A percentile compares a stretch with the other conserved stretches of the same genome.
Evolutionary conservation across 1,139 yeast species (phyloP).

Genomic region (Kodamaea fungicola): DNA sequence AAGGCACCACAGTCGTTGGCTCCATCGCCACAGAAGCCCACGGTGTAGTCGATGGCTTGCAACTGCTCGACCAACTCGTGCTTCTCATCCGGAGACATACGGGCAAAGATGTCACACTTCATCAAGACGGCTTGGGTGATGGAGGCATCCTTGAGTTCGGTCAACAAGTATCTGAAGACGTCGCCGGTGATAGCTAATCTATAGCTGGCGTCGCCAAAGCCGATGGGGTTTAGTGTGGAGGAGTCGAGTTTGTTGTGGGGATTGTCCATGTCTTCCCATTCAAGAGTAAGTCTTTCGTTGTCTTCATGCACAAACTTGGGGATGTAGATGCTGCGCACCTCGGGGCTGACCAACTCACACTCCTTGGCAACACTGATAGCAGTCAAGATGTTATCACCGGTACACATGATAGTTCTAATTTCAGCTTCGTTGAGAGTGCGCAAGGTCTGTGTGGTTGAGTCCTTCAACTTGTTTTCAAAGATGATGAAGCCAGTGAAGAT

Average conservation of each 20-base stretch:
- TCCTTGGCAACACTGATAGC: slow-evolving; percentile 92
- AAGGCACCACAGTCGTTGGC: slow-evolving; percentile 97
- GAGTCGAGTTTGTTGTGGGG: slow-evolving; percentile 55
- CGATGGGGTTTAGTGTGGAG: slow-evolving; percentile 53
- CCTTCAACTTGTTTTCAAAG: slow-evolving; percentile 86
- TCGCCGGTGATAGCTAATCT: slow-evolving; percentile 90
- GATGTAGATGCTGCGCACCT: slow-evolving; percentile 52
- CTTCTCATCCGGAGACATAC: slow-evolving; percentile 99
- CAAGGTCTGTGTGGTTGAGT: slow-evolving; percentile 62
- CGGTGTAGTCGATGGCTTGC: slow-evolving; percentile 82
- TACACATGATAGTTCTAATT: slow-evolving; percentile 89
- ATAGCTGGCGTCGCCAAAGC: slow-evolving; percentile 36
- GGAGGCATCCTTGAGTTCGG: slow-evolving; percentile 42
- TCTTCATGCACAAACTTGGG: slow-evolving; percentile 54
- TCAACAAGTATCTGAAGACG: slow-evolving; percentile 72
- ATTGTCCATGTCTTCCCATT: slow-evolving; percentile 66
- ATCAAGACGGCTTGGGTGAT: slow-evolving; percentile 59
- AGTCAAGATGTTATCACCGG: slow-evolving; percentile 93
- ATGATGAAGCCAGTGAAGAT: slow-evolving; percentile 83
- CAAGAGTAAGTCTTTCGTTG: not conserved
- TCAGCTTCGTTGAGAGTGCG: slow-evolving; percentile 58
- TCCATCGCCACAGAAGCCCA: slow-evolving; percentile 98
- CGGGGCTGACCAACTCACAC: slow-evolving; percentile 58
- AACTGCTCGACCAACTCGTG: slow-evolving; percentile 90
- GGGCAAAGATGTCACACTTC: slow-evolving; percentile 77